Conservation (phyloP, 768 basidiomycete genomes). For the Lepiota venenata region DNA sequence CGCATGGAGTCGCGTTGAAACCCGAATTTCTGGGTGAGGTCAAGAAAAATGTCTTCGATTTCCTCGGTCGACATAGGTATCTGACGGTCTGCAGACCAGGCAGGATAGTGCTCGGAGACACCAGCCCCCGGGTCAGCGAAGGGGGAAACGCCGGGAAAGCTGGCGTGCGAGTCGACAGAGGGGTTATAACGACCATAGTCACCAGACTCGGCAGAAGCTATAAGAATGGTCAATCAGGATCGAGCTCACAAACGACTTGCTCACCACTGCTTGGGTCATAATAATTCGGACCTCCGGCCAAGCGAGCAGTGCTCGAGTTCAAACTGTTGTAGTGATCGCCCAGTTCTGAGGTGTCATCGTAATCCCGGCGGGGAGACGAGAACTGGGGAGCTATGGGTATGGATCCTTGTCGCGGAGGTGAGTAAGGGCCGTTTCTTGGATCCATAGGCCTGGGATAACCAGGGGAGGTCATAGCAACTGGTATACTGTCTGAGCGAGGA, state of each 20-base stretch:
- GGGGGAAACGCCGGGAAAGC: constrained; percentile 54
- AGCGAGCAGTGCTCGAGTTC: constrained; percentile 53
- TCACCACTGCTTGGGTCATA: constrained; percentile 34
- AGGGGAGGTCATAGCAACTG: constrained; percentile 12
- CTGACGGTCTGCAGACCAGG: constrained; percentile 90
- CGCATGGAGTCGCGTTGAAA: constrained; percentile 96
- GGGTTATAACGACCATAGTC: constrained; percentile 47
- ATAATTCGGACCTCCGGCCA: constrained; percentile 43
- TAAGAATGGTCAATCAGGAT: constrained; percentile 6
- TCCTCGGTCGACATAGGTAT: constrained; percentile 98
- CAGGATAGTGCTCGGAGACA: constrained; percentile 78
- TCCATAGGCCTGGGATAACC: constrained; percentile 17
- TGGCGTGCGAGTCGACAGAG: constrained; percentile 60
- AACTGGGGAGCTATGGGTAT: constrained; percentile 15
- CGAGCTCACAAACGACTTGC: background rate
- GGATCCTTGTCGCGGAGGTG: constrained; percentile 21
- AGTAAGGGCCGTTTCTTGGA: constrained; percentile 16
- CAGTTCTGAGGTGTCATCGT: constrained; percentile 47
- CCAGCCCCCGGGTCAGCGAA: constrained; percentile 54
- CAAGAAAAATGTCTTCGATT: constrained; percentile 98
- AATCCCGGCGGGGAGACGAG: constrained; percentile 34
- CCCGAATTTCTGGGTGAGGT: constrained; percentile 97
- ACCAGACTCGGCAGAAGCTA: constrained; percentile 20
- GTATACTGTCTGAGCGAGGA: background rate
- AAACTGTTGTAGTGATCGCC: constrained; percentile 49